Percentiles rank a stretch among this genome's conserved stretches.
phyloP scores from a whole-genome alignment of 371 early-diverging fungal genomes.

The Smittium culicis region DNA sequence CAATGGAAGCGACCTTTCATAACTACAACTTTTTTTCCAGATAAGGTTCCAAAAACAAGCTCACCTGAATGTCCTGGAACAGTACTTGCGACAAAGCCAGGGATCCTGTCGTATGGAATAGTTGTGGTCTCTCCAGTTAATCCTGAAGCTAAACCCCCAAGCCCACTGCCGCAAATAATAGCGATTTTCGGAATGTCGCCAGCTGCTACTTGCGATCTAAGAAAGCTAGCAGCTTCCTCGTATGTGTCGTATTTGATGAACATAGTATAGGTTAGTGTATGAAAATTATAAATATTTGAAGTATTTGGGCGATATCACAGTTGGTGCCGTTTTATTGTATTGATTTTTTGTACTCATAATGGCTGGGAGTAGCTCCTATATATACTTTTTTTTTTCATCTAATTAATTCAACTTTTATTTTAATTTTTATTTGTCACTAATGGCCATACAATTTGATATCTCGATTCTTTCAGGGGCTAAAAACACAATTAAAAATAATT shows the following conservation, averaged over 20 bases:
- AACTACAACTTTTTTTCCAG: conserved; percentile 59
- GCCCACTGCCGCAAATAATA: conserved; percentile 79
- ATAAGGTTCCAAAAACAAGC: conserved; percentile 75
- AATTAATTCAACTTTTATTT: too few relatives aligned
- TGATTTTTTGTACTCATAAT: too few relatives aligned
- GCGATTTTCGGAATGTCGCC: conserved; percentile 39
- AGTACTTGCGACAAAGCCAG: conserved; percentile 69
- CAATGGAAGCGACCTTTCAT: conserved; percentile 78
- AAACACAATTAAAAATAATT: too few relatives aligned
- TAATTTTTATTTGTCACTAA: too few relatives aligned
- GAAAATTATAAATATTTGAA: not conserved
- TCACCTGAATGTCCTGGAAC: conserved; percentile 75
- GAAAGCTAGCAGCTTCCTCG: conserved; percentile 23
- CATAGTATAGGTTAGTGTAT: not conserved
- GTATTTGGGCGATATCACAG: too few relatives aligned
- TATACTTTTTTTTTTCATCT: too few relatives aligned
- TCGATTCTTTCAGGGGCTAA: too few relatives aligned
- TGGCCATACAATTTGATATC: too few relatives aligned
- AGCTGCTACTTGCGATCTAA: conserved; percentile 13
- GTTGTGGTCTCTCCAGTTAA: conserved; percentile 44
- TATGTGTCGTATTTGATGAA: conserved; percentile 4
- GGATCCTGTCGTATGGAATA: conserved; percentile 64
- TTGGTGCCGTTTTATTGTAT: too few relatives aligned
- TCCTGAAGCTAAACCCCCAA: conserved; percentile 64
- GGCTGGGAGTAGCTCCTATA: too few relatives aligned